phyloP scores from a whole-genome alignment of 768 basidiomycete species.

The Hericium rajendrae region DNA sequence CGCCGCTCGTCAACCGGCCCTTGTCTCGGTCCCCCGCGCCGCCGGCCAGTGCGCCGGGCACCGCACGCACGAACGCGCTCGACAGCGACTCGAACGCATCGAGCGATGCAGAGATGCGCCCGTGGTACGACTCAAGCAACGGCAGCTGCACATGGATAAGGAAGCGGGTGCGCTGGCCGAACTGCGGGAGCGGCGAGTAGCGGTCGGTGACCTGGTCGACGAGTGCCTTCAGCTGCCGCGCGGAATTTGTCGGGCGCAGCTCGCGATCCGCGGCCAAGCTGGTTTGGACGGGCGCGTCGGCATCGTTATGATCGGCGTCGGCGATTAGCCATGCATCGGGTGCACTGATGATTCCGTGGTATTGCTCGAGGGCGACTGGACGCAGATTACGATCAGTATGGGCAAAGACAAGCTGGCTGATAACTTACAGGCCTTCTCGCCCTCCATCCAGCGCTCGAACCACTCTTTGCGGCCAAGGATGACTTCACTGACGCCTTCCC shows the following conservation, averaged over 20 bases:
- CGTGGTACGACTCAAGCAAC: conserved; percentile 65
- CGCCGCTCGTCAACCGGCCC: conserved; percentile 64
- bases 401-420: neutral
- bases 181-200: conserved; percentile 77
- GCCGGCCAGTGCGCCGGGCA: conserved; percentile 81
- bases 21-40: conserved; percentile 34
- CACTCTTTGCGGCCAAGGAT: conserved; percentile 79
- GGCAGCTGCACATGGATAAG: conserved; percentile 81
- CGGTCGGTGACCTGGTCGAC: conserved; percentile 94
- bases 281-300: conserved; percentile 3
- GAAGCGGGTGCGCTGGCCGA: conserved; percentile 73
- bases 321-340: conserved; percentile 80
- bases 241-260: conserved; percentile 70
- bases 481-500: conserved; percentile 75
- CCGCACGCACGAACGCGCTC: conserved; percentile 77
- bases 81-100: conserved; percentile 93
- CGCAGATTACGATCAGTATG: neutral
- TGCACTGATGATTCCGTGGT: conserved; percentile 71
- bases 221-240: conserved; percentile 73
- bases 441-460: conserved; percentile 86
- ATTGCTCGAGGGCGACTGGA: conserved; percentile 81
- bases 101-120: conserved; percentile 71
- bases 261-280: conserved; percentile 18
- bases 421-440: conserved; percentile 77
- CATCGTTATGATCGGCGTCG: conserved; percentile 45